phyloP scores from a whole-genome alignment of 1,284 basidiomycete genomes.

The Laetiporus sulphureus region DNA sequence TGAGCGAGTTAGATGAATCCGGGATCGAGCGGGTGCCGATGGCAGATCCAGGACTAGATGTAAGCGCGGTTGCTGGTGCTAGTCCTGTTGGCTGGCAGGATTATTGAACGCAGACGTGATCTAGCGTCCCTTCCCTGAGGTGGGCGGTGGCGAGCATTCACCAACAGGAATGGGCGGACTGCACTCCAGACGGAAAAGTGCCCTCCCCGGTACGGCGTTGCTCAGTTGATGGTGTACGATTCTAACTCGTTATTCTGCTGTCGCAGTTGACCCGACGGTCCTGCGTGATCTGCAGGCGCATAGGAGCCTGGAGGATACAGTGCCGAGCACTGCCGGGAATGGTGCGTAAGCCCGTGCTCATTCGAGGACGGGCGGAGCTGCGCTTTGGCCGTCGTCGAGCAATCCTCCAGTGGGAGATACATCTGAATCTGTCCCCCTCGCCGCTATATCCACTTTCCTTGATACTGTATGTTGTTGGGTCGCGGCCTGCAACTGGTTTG shows the following conservation, averaged over 20 bases:
- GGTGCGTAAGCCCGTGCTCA: too few species aligned
- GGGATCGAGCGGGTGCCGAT: slow-evolving; percentile 84
- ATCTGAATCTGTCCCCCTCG: too few species aligned
- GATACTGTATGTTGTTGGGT: too few species aligned
- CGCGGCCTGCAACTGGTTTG: too few species aligned
- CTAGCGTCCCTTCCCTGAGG: slow-evolving; percentile 58
- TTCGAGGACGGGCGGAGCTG: too few species aligned
- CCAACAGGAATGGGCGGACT: slow-evolving; percentile 48
- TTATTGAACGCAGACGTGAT: slow-evolving; percentile 17
- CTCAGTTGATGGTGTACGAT: slow-evolving; percentile 7
- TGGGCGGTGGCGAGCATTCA: slow-evolving; percentile 46
- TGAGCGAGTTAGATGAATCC: slow-evolving; percentile 68
- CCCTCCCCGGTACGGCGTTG: slow-evolving; percentile 63
- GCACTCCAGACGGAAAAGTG: slow-evolving; percentile 80
- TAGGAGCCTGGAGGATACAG: slow-evolving; percentile 66
- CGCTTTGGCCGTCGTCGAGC: too few species aligned
- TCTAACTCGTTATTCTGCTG: slow-evolving; percentile 14
- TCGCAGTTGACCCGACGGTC: slow-evolving; percentile 78
- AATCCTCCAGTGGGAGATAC: too few species aligned
- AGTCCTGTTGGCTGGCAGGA: slow-evolving; percentile 13
- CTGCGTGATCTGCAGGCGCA: slow-evolving; percentile 84
- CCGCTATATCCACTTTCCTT: too few species aligned
- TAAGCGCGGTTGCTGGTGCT: slow-evolving; percentile 37
- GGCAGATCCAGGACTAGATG: slow-evolving; percentile 84
- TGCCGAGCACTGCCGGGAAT: too few species aligned